Evolutionary conservation across 306 rosid species (phyloP).

Genomic region (Inga laurina): DNA sequence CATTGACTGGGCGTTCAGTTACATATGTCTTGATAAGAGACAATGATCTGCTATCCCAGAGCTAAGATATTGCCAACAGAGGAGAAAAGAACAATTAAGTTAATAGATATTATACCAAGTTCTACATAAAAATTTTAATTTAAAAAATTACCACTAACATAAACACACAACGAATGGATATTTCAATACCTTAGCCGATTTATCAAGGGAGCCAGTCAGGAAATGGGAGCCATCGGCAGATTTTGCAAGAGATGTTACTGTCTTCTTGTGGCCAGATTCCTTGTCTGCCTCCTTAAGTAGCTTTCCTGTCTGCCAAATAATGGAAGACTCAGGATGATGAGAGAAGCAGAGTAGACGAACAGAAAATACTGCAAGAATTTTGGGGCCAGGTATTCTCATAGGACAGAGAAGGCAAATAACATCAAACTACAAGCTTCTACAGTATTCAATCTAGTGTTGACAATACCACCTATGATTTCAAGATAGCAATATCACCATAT

Average conservation of each 20-base stretch:
- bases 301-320: constrained; percentile 71
- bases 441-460: background rate
- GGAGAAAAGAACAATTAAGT: background rate
- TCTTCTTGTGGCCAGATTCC: constrained; percentile 81
- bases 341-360: background rate
- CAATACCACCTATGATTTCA: background rate
- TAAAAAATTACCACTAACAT: background rate
- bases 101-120: background rate
- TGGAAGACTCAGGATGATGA: background rate
- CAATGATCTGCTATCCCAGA: constrained; percentile 86
- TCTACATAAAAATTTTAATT: background rate
- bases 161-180: background rate
- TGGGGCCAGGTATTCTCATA: background rate
- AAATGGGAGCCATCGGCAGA: constrained; percentile 83
- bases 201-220: constrained; percentile 85
- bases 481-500: background rate
- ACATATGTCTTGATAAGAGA: constrained; percentile 83
- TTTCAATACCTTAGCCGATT: constrained; percentile 72
- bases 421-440: background rate
- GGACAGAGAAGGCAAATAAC: background rate
- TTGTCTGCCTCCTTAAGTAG: constrained; percentile 68
- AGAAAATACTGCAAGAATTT: constrained; percentile 5
- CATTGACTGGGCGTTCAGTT: constrained; percentile 91
- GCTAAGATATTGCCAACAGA: constrained; percentile 43
- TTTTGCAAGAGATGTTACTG: constrained; percentile 69